Percentiles rank a stretch among this genome's conserved stretches.
phyloP scores from a whole-genome alignment of 108 stramenopile species.

The Pseudonitzschia pungens region DNA sequence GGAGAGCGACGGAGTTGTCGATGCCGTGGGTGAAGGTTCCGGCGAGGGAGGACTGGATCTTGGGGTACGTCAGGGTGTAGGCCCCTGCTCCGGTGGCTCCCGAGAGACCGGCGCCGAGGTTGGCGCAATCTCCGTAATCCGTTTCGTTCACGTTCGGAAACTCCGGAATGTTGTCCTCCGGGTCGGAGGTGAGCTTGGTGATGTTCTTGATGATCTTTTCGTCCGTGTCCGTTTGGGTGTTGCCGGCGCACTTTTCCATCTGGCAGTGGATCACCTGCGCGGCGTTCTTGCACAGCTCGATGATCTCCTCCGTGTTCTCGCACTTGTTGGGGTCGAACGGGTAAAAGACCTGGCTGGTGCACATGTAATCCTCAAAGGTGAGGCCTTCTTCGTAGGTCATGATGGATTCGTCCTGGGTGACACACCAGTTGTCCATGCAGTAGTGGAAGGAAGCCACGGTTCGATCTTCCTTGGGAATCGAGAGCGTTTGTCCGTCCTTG shows the following conservation, averaged over 20 bases:
- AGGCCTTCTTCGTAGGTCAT: background rate
- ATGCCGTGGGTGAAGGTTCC: background rate
- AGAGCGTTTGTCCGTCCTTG: background rate
- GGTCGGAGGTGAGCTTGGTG: background rate
- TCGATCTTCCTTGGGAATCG: background rate
- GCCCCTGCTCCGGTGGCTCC: background rate
- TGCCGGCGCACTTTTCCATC: conserved; percentile 6
- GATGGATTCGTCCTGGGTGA: background rate
- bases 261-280: background rate
- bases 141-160: background rate
- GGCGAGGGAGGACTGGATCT: background rate
- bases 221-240: background rate
- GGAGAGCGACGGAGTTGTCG: conserved; percentile 6
- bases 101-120: conserved; percentile 13
- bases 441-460: conserved; percentile 5
- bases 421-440: conserved; percentile 14
- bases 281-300: background rate
- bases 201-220: conserved; percentile 1
- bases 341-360: background rate
- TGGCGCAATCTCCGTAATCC: conserved; percentile 16
- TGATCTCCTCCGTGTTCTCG: background rate
- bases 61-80: background rate
- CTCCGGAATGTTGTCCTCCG: background rate
- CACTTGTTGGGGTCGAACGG: background rate
- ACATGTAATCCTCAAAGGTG: conserved; percentile 6